A percentile compares a stretch with the other conserved stretches of the same genome.
phyloP scores from a whole-genome alignment of 2,329 filamentous ascomycete species.

The Botrytis hyacinthi region DNA sequence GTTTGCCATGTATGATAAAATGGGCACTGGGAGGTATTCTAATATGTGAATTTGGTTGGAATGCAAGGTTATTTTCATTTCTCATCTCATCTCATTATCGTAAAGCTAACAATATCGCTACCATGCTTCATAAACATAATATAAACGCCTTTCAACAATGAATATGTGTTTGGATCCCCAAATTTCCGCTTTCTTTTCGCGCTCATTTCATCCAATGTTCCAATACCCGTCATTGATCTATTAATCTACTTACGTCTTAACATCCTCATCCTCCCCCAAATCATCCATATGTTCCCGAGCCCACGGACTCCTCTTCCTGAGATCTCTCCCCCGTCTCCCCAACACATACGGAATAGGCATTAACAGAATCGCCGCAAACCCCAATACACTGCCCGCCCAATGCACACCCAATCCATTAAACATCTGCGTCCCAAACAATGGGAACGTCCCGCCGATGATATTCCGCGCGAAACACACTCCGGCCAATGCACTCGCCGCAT shows the following conservation, averaged over 20 bases:
- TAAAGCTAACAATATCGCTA: neutral
- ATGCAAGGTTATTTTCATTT: neutral
- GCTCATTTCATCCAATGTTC: neutral
- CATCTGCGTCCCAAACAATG: slow-evolving; percentile 58
- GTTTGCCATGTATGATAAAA: neutral
- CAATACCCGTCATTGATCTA: neutral
- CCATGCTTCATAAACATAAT: neutral
- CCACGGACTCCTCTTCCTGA: slow-evolving; percentile 51
- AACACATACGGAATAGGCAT: slow-evolving; percentile 54
- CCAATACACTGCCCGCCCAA: slow-evolving; percentile 42
- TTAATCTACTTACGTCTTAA: neutral
- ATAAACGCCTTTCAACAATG: neutral
- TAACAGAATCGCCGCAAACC: slow-evolving; percentile 48
- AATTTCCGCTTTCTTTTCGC: neutral
- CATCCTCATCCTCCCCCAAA: neutral
- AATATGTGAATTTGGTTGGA: neutral
- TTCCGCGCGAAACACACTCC: slow-evolving; percentile 61
- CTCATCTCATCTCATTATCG: neutral
- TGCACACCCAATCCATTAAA: slow-evolving; percentile 41
- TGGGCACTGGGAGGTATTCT: neutral
- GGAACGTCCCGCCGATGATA: slow-evolving; percentile 54
- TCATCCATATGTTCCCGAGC: slow-evolving; percentile 44
- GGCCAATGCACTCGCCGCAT: slow-evolving; percentile 57
- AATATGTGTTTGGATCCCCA: no score
- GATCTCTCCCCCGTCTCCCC: slow-evolving; percentile 46